Conservation (phyloP, 2,329 filamentous ascomycete species). For the Thielaviopsis musarum region DNA sequence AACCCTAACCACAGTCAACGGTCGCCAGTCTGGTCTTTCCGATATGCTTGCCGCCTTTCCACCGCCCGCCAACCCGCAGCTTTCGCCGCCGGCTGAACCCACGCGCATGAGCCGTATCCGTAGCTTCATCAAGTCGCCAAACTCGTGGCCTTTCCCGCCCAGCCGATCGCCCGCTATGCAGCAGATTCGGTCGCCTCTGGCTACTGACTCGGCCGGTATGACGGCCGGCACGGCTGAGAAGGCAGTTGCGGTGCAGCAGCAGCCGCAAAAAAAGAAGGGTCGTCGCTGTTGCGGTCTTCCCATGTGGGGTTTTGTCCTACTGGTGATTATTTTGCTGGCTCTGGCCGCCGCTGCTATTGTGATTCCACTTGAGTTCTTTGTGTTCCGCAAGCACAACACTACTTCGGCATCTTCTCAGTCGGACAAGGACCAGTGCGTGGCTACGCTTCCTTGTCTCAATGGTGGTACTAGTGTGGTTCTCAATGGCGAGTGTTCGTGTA, state of each 20-base stretch:
- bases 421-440: slow-evolving; percentile 36
- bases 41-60: slow-evolving; percentile 52
- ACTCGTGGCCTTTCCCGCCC: slow-evolving; percentile 33
- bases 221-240: slow-evolving; percentile 11
- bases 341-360: slow-evolving; percentile 68
- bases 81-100: slow-evolving; percentile 25
- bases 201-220: slow-evolving; percentile 2
- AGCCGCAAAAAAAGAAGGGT: slow-evolving; percentile 20
- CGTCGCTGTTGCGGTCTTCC: slow-evolving; percentile 74
- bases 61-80: slow-evolving; percentile 35
- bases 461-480: slow-evolving; percentile 61
- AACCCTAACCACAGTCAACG: slow-evolving; percentile 19
- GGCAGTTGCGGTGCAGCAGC: not conserved
- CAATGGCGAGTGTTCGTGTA: slow-evolving; percentile 57
- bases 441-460: slow-evolving; percentile 52
- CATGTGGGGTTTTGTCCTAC: slow-evolving; percentile 56
- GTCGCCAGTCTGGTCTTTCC: slow-evolving; percentile 36
- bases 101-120: slow-evolving; percentile 17
- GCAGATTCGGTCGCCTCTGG: slow-evolving; percentile 6
- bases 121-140: slow-evolving; percentile 25
- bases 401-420: slow-evolving; percentile 19
- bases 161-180: slow-evolving; percentile 9
- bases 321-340: slow-evolving; percentile 47
- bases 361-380: slow-evolving; percentile 52
- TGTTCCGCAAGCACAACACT: slow-evolving; percentile 30